Percentiles rank a stretch among this genome's conserved stretches.
Conservation (phyloP, 2,329 filamentous ascomycete genomes). For the Fusarium scirpi region DNA sequence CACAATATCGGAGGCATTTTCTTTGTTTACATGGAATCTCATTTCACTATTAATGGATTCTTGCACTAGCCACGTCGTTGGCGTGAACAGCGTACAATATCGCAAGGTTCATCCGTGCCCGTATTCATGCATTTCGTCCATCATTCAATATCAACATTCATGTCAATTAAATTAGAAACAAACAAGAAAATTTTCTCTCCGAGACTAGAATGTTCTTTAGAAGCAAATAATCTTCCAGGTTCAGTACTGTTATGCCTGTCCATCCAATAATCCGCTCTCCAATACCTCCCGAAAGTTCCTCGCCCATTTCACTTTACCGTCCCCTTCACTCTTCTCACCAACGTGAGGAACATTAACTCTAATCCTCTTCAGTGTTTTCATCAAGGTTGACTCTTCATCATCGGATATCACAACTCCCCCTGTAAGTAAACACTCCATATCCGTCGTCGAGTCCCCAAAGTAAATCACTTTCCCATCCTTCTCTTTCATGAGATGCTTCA, state of each 20-base stretch:
- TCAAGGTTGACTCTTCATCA: slow-evolving; percentile 50
- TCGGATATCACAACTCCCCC: slow-evolving; percentile 62
- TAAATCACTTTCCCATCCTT: slow-evolving; percentile 56
- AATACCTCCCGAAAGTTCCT: slow-evolving; percentile 59
- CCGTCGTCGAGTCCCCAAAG: slow-evolving; percentile 69
- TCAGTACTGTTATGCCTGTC: neutral
- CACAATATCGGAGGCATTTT: neutral
- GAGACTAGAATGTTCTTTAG: neutral
- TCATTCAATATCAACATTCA: neutral
- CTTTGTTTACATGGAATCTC: neutral
- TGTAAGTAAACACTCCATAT: slow-evolving; percentile 64
- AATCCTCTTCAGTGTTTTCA: slow-evolving; percentile 54
- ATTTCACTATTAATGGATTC: neutral
- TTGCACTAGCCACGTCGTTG: neutral
- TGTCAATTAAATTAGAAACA: neutral
- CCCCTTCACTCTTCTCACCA: slow-evolving; percentile 22
- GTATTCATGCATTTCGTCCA: neutral
- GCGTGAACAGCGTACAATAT: neutral
- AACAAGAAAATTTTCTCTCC: neutral
- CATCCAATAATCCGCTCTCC: slow-evolving; percentile 45
- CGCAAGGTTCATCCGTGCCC: slow-evolving; percentile 4
- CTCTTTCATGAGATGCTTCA: slow-evolving; percentile 49
- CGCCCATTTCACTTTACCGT: slow-evolving; percentile 55
- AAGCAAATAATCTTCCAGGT: neutral
- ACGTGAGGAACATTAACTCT: slow-evolving; percentile 56